Evolutionary conservation across 176 grass and related monocot species (phyloP), one percentile per base, ranked within the genome.

Genomic region (Aegilops longissima): DNA sequence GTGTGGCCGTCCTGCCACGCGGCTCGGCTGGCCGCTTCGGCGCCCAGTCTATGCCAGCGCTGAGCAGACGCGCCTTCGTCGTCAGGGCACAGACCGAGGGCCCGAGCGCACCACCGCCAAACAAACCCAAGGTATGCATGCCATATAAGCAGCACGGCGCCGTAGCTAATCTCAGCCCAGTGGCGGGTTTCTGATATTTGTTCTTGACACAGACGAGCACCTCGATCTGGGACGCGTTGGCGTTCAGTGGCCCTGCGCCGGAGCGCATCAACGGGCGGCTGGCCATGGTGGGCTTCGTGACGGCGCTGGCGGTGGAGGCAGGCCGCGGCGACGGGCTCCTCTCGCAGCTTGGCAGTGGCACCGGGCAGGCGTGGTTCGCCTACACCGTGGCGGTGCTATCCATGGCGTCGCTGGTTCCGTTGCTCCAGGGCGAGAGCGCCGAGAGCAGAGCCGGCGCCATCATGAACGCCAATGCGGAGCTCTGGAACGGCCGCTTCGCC

Each of bases 181-280:
- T 10, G 8, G 18, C 68, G 12, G 1, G 68, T 21, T 73, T 73
- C n/a, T 73, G n/a, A 73, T 88, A 33, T 67, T 2, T 39, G 68
- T 71, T 71, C 17, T 0, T 71, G 34, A 0, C 68, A 39, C 34
- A 71, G 36, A 13, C 69, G 11, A 71, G 45, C 52, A 73, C 75
- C 5, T 84, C 74, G 4, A 65, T 89, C 12, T 87, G 66, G 63
- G 88, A 95, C 74, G 82, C 87, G 64, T 24, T 95, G 17, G 90
- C 93, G 5, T 92, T 92, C 85, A 82, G 79, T 61, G 93, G 93
- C 0, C 93, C 93, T 0, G 90, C 71, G 11, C 88, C 90, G 1
- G 90, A 95, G 90, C 70, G 93, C 58, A 95, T 95, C 88, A 95
- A 92, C 64, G 88, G 93, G 6, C 72, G 93, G 0, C 66, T 95